A percentile compares a stretch with the other conserved stretches of the same genome.
Conservation (phyloP, 441 rosid species). For the Pelargonium cotyledonis region DNA sequence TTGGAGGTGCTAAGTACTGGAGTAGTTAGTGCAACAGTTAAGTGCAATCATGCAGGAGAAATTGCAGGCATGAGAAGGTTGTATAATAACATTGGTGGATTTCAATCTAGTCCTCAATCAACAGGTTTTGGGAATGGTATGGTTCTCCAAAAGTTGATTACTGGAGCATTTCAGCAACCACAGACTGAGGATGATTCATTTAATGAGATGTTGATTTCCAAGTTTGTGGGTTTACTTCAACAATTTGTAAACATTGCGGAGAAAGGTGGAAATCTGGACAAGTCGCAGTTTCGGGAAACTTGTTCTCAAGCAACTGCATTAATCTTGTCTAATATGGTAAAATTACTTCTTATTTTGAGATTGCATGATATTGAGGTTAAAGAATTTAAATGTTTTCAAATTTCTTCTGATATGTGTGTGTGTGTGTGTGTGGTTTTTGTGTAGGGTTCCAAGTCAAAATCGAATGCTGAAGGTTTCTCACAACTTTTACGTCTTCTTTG, state of each 20-base stretch:
- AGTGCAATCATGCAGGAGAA: conserved; percentile 96
- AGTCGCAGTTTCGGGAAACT: conserved; percentile 74
- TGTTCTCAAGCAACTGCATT: conserved; percentile 97
- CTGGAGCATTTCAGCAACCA: conserved; percentile 79
- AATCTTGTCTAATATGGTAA: conserved; percentile 91
- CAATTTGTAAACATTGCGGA: conserved; percentile 84
- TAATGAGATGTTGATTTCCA: conserved; percentile 74
- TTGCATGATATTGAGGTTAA: conserved; percentile 6
- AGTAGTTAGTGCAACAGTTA: conserved; percentile 90
- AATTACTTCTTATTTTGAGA: conserved; percentile 10
- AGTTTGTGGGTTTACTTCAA: conserved; percentile 84
- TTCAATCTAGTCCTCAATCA: conserved; percentile 54
- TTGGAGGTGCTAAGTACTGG: conserved; percentile 96
- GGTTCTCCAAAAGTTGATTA: conserved; percentile 80
- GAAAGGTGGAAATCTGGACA: conserved; percentile 85
- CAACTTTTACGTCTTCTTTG: conserved; percentile 94
- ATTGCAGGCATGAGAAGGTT: conserved; percentile 98
- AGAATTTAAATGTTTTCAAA: background rate
- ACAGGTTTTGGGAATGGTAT: conserved; percentile 52
- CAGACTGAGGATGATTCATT: conserved; percentile 77
- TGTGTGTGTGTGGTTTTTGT: no score
- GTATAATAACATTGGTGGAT: conserved; percentile 90
- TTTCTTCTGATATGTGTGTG: conserved; percentile 15
- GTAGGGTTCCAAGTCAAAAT: conserved; percentile 71
- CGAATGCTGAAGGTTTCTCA: conserved; percentile 80